phyloP scores from a whole-genome alignment of 768 basidiomycete species.

The Clathrus columnatus region DNA sequence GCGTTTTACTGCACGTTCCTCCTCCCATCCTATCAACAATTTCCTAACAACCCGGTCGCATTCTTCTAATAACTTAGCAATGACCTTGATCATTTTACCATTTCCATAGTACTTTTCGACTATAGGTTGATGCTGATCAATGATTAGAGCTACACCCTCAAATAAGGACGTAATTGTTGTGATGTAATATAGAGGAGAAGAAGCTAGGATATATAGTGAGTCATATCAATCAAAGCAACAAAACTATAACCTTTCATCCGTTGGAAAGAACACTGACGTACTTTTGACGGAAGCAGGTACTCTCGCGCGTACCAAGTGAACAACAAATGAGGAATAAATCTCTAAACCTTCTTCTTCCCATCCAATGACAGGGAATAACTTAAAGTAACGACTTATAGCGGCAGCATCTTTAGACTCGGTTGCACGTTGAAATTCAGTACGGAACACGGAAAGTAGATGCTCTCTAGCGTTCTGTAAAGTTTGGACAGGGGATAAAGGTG shows the following conservation, averaged over 20 bases:
- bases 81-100: constrained; percentile 78
- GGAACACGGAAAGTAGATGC: constrained; percentile 68
- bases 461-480: constrained; percentile 70
- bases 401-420: constrained; percentile 75
- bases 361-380: constrained; percentile 91
- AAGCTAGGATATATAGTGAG: constrained; percentile 42
- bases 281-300: constrained; percentile 77
- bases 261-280: constrained; percentile 25
- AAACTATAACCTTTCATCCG: not conserved
- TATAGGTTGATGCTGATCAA: constrained; percentile 95
- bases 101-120: constrained; percentile 96
- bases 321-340: constrained; percentile 88
- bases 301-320: constrained; percentile 76
- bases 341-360: constrained; percentile 90
- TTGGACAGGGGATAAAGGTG: constrained; percentile 77
- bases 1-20: constrained; percentile 75
- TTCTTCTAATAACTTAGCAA: constrained; percentile 69
- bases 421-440: constrained; percentile 72
- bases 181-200: constrained; percentile 88
- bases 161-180: constrained; percentile 85
- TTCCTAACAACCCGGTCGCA: constrained; percentile 76
- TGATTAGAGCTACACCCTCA: constrained; percentile 90
- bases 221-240: constrained; percentile 10
- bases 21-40: constrained; percentile 80
- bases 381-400: constrained; percentile 89